Evolutionary conservation across 768 basidiomycete genomes (phyloP).

Genomic region (Paxillus ammoniavirescens): DNA sequence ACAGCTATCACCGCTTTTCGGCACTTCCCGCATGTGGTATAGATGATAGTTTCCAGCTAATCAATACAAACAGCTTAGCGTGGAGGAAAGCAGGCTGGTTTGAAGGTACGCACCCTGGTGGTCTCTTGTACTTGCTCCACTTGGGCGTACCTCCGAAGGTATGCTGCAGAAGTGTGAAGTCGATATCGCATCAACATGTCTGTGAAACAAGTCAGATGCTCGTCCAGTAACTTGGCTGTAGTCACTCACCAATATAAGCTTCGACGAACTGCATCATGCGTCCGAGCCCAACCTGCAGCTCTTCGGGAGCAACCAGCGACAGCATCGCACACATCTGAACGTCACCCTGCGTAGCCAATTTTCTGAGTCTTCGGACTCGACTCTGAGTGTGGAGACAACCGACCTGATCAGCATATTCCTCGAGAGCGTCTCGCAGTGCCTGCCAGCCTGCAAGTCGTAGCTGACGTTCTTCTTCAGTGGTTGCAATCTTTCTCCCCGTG

Average conservation of each 20-base stretch:
- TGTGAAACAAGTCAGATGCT: slow-evolving; percentile 23
- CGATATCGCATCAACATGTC: slow-evolving; percentile 63
- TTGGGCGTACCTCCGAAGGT: slow-evolving; percentile 64
- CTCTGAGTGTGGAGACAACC: background rate
- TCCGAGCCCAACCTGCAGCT: slow-evolving; percentile 47
- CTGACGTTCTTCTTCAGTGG: slow-evolving; percentile 48
- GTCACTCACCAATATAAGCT: slow-evolving; percentile 64
- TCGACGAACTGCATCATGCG: slow-evolving; percentile 58
- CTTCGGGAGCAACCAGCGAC: slow-evolving; percentile 55
- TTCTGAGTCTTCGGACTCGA: background rate
- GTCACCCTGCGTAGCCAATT: slow-evolving; percentile 54
- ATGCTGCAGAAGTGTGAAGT: slow-evolving; percentile 66
- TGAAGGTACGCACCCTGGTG: slow-evolving; percentile 46
- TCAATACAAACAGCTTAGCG: background rate
- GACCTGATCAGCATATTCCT: slow-evolving; percentile 64
- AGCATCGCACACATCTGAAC: slow-evolving; percentile 80
- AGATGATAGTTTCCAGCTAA: slow-evolving; percentile 70
- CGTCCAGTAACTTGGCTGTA: background rate
- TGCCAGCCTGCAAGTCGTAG: slow-evolving; percentile 57
- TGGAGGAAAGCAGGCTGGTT: too few species aligned
- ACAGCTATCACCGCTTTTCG: slow-evolving; percentile 54
- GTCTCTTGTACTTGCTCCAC: slow-evolving; percentile 49
- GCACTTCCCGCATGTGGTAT: slow-evolving; percentile 69
- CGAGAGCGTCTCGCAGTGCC: slow-evolving; percentile 52
- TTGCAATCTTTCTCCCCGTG: slow-evolving; percentile 14